Evolutionary conservation across 345 rosid genomes (phyloP).

Genomic region (Luvunga scandens): DNA sequence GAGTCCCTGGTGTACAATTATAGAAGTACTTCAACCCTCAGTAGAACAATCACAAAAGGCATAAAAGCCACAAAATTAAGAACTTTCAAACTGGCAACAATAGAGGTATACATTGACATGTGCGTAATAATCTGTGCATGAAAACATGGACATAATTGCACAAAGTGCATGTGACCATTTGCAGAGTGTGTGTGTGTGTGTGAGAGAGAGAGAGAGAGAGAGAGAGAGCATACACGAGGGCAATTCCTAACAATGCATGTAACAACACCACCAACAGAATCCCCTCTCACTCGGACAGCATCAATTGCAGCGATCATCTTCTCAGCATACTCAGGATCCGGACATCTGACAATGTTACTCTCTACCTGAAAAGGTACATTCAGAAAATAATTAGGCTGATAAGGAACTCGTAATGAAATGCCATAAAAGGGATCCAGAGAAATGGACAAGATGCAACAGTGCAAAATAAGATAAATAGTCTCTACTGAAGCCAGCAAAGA

Average conservation of each 20-base stretch:
- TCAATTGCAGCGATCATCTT: constrained; percentile 97
- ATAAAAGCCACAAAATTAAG: constrained; percentile 5
- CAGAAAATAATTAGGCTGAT: constrained; percentile 9
- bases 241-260: constrained; percentile 89
- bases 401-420: neutral
- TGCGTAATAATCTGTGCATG: too few species aligned
- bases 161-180: neutral
- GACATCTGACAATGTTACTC: constrained; percentile 92
- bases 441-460: neutral
- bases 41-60: neutral
- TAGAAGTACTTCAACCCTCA: constrained; percentile 22
- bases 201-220: neutral
- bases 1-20: constrained; percentile 70
- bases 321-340: constrained; percentile 92
- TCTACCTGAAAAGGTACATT: constrained; percentile 58
- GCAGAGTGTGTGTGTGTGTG: neutral
- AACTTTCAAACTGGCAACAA: neutral
- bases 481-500: neutral
- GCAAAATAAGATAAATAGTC: neutral
- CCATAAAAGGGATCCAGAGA: constrained; percentile 1
- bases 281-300: constrained; percentile 76
- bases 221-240: constrained; percentile 66
- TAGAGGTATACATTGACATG: neutral
- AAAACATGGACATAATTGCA: neutral
- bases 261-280: constrained; percentile 94